Conservation (phyloP, 2,329 filamentous ascomycete species). For the Grosmannia clavigera region DNA sequence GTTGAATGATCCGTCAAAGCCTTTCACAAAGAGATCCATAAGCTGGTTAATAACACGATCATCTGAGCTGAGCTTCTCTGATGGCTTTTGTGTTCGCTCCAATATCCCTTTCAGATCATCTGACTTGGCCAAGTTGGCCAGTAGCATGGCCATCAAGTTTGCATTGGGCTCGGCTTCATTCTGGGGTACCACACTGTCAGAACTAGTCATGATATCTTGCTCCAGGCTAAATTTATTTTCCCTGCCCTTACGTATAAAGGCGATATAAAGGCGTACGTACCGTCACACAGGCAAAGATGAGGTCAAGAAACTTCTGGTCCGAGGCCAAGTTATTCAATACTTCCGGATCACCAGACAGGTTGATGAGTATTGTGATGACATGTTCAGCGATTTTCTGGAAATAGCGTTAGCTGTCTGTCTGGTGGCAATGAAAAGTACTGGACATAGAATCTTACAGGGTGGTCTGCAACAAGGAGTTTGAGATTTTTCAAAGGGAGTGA, state of each 20-base stretch:
- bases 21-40: slow-evolving; percentile 92
- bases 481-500: slow-evolving; percentile 73
- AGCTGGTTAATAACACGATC: slow-evolving; percentile 75
- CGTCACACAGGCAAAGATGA: slow-evolving; percentile 60
- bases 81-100: slow-evolving; percentile 52
- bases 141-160: slow-evolving; percentile 77
- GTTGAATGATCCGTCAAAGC: slow-evolving; percentile 72
- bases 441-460: slow-evolving; percentile 45
- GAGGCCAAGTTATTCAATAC: slow-evolving; percentile 59
- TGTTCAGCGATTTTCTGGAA: slow-evolving; percentile 77
- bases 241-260: background rate
- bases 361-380: slow-evolving; percentile 81
- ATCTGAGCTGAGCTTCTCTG: slow-evolving; percentile 59
- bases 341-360: slow-evolving; percentile 65
- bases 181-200: slow-evolving; percentile 6
- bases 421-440: background rate
- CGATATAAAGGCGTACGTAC: slow-evolving; percentile 32
- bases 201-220: background rate
- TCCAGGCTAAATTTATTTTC: background rate
- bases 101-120: slow-evolving; percentile 60
- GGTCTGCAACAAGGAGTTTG: slow-evolving; percentile 76
- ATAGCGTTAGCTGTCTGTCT: background rate
- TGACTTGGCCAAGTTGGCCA: slow-evolving; percentile 82
- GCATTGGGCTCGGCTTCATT: slow-evolving; percentile 66
- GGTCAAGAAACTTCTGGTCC: slow-evolving; percentile 72